Base-by-base conservation (phyloP, 2,329 filamentous ascomycete genomes). In the Venturiaceae sp. region DNA sequence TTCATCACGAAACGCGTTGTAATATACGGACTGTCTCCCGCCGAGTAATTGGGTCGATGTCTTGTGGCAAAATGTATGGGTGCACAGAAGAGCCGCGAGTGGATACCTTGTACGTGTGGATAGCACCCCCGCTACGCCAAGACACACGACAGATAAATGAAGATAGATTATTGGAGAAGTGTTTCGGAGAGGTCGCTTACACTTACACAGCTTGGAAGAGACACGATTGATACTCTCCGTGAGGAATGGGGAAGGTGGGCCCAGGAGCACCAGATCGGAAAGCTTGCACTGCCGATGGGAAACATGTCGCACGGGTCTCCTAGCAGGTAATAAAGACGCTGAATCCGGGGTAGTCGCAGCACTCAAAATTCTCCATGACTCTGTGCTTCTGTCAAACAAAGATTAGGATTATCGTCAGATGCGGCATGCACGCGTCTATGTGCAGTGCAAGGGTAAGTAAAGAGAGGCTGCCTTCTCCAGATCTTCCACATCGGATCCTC, bases 1-100 rank as follows among this genome's bases (percentile, higher is more conserved):
- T 37, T 39, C 21, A 55, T 41, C 11, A 36, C 54, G 54, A 56
- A 56, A 56, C 54, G 36, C 52, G 23, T 36, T n/a, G 54, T 23
- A 41, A 32, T 56, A 39, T 36, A 36, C 5, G 52, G 36, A 36
- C 32, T 39, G 30, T n/a, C 13, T 33, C 11, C 52, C 30, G 23
- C 32, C 23, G 7, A 9, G 23, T 30, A 36, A 16, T 36, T 30
- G 30, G 13, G 30, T 19, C 8, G 23, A 36, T 26, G 19, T 36
- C 23, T 50, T 50, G 44, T 30, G 44, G 44, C 44, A 30, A 50
- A 39, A 54, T 14, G 52, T 36, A 54, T 30, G 32, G 52, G 21
- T 13, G 41, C 11, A 47, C 19, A 28, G 23, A 47, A 13, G 2
- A 47, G 41, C 41, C 41, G 41, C 23, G 9, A 28, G 21, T 14